These are phyloP conservation scores for Neonectria hederae DNA, from an alignment of 2,329 filamentous ascomycete genomes.

Conservation along the genomic window DNA sequence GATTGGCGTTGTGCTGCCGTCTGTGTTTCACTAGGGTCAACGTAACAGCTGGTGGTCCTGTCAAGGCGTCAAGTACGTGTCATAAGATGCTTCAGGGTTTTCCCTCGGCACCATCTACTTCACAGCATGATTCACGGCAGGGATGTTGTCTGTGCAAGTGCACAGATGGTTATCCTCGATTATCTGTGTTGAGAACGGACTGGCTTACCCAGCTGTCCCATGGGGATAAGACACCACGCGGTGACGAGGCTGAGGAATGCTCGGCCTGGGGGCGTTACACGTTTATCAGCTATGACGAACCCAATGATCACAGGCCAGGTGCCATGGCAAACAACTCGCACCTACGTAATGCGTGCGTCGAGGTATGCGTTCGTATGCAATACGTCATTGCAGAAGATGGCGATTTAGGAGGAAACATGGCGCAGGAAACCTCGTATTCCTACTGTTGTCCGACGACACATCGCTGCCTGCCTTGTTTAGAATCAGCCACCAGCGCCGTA, in stretches of 20 bases:
- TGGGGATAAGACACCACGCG: slow-evolving; percentile 18
- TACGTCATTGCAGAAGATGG: not conserved
- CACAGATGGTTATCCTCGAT: not conserved
- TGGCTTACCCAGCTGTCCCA: slow-evolving; percentile 3
- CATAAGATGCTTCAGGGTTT: not conserved
- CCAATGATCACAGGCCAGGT: not conserved
- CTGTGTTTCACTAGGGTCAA: slow-evolving; percentile 2
- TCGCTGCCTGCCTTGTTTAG: not conserved
- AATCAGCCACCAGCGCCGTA: not conserved
- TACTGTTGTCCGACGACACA: not conserved
- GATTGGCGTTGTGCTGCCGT: not conserved
- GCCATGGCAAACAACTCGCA: not conserved
- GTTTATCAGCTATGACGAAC: slow-evolving; percentile 5
- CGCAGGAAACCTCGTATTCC: slow-evolving; percentile 2
- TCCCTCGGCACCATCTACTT: not conserved
- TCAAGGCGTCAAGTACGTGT: slow-evolving; percentile 8
- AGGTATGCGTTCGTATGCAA: not conserved
- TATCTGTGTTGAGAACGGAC: not conserved
- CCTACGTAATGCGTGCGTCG: not conserved
- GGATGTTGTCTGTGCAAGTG: not conserved
- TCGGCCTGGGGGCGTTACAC: slow-evolving; percentile 10
- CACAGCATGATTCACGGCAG: not conserved
- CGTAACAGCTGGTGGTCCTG: not conserved
- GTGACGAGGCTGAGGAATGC: not conserved
- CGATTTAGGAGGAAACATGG: not conserved